Base-by-base conservation (phyloP, 163 green algal species). In the Chlamydomonas reinhardtii region DNA sequence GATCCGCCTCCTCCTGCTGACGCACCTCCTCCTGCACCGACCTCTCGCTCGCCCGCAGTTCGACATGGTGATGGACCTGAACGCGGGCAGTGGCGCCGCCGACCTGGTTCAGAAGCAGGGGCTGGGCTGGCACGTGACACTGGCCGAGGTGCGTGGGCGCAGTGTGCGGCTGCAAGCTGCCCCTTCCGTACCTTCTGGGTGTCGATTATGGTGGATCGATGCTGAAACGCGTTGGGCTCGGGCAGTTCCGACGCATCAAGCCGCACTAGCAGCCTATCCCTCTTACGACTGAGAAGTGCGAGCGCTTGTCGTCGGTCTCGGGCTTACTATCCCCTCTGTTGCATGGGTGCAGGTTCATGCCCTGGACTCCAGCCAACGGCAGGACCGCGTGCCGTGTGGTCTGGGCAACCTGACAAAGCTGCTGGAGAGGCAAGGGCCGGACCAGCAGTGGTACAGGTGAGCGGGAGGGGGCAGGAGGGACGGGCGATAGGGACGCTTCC, bases 41-140 rank as follows among this genome's bases (percentile, higher is more conserved):
- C n/a, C n/a, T n/a, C n/a, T n/a, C n/a, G 19, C 48, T 9, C 61
- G 22, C 62, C 16, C 27, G 25, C 62, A 71, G 34, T 77, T 77
- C 48, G 68, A 77, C 22, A 25, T 78, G 78, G 68, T 85, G 9
- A 1, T 85, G 68, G 78, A 85, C 35, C 78, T 85, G 39, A 69
- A 85, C 54, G 78, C 68, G 78, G 78, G 78, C n/a, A 19, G 35
- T 5, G 32, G 31, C 48, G 52, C 52, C 0, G 35, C 32, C 2
- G 78, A 85, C 52, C 32, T 35, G 48, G 6, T 71, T 8, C 56
- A 71, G 32, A 25, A 29, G 27, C 68, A 77, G 78, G 68, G 68
- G 14, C 68, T 85, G 68, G 68, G 78, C 68, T 85, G 78, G 78
- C 52, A 34, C 3, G 32, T 35, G 25, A 29, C 35, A 5, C 14